These are phyloP conservation scores for Geosmithia morbida DNA, from an alignment of 2,329 filamentous ascomycete species.

Conservation along the genomic window DNA sequence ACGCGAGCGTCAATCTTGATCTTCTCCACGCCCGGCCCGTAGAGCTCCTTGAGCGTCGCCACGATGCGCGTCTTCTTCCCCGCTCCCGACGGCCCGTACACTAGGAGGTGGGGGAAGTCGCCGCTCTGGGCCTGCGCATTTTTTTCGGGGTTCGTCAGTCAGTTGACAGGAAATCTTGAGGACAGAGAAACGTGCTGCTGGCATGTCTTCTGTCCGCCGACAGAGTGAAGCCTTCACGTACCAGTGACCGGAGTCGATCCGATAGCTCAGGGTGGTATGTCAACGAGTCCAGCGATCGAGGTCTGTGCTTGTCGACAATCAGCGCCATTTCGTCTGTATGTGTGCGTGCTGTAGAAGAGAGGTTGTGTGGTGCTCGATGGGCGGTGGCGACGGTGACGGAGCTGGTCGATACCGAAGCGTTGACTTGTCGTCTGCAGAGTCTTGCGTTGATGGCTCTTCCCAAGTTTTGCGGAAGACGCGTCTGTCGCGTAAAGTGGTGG, in stretches of 20 bases:
- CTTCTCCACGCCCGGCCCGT: slow-evolving; percentile 94
- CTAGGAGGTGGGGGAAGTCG: slow-evolving; percentile 93
- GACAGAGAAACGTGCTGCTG: too few relatives aligned
- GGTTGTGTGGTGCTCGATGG: slow-evolving; percentile 1
- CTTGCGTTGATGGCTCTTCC: not conserved
- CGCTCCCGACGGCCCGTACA: slow-evolving; percentile 91
- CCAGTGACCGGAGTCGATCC: slow-evolving; percentile 70
- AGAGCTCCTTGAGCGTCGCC: slow-evolving; percentile 87
- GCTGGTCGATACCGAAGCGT: not conserved
- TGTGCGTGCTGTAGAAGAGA: not conserved
- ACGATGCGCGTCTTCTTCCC: slow-evolving; percentile 97
- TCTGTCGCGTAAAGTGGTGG: slow-evolving; percentile 23
- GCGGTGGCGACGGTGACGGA: not conserved
- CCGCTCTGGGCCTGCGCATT: slow-evolving; percentile 69
- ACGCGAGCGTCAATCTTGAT: slow-evolving; percentile 98
- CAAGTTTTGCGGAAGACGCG: slow-evolving; percentile 11
- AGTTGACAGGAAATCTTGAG: too few relatives aligned
- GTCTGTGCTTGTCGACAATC: slow-evolving; percentile 59
- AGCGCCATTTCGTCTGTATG: slow-evolving; percentile 37
- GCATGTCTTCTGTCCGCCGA: not conserved
- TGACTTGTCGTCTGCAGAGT: not conserved
- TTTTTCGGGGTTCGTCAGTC: too few relatives aligned
- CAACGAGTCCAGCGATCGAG: slow-evolving; percentile 60
- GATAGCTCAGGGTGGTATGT: slow-evolving; percentile 87
- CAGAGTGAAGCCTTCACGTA: slow-evolving; percentile 32